These are phyloP conservation scores for Saturnispora kantuleensis DNA, from an alignment of 805 yeast genomes.

Conservation along the genomic window DNA sequence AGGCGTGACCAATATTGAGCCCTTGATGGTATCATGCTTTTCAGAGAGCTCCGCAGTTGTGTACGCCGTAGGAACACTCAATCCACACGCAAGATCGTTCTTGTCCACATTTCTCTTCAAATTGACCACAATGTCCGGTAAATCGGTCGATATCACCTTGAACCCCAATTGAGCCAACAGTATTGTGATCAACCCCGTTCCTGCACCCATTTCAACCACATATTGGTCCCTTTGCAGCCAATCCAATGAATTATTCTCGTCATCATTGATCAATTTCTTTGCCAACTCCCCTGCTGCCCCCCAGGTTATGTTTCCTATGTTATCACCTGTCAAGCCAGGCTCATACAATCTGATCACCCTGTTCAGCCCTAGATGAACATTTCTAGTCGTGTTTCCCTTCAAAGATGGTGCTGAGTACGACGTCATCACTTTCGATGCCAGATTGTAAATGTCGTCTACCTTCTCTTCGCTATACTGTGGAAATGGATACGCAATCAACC, in stretches of 20 bases:
- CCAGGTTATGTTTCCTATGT: conserved; percentile 91
- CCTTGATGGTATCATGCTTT: conserved; percentile 25
- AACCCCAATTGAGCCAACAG: conserved; percentile 46
- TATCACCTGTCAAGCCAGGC: conserved; percentile 81
- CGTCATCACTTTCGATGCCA: conserved; percentile 58
- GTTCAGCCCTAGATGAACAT: conserved; percentile 33
- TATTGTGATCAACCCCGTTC: conserved; percentile 88
- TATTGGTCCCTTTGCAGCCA: conserved; percentile 16
- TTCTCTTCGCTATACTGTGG: conserved; percentile 33
- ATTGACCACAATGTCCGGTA: conserved; percentile 69
- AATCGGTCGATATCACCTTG: conserved; percentile 54
- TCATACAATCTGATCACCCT: conserved; percentile 42
- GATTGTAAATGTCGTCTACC: conserved; percentile 35
- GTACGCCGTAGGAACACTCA: neutral
- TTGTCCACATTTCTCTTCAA: conserved; percentile 44
- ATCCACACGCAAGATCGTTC: conserved; percentile 32
- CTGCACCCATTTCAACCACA: conserved; percentile 80
- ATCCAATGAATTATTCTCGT: neutral
- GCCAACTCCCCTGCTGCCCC: conserved; percentile 77
- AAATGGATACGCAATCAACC: conserved; percentile 39
- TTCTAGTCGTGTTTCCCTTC: conserved; percentile 56
- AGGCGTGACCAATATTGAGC: conserved; percentile 7
- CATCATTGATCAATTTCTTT: conserved; percentile 33
- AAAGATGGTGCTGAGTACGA: conserved; percentile 83
- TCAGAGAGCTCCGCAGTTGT: neutral